Base-by-base conservation (phyloP, 805 yeast species). In the Jamesozyma lodderae region DNA sequence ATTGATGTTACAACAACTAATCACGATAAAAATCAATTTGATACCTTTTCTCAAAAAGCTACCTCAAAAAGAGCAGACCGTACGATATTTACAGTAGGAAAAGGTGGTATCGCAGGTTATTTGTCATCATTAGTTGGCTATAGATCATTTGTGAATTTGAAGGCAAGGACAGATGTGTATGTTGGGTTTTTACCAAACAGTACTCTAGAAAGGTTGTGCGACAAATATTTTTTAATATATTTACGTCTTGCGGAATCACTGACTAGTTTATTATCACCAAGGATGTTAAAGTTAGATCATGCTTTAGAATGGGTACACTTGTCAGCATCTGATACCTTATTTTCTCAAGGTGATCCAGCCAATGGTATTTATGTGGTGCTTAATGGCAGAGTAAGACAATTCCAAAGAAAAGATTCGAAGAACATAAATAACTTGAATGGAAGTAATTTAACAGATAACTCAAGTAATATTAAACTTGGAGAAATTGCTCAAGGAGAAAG, bases 401-500 rank as follows among this genome's bases (percentile, higher is more conserved):
- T 79, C 15, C 57, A 47, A 33, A 35, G 41, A 11, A 37, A 42
- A 14, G 20, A 52, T 43, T 36, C 40, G 36, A 33, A 55, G 37
- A 52, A 48, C n/a, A 45, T 11, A 4, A 29, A 11, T 16, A 10
- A 11, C 3, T 17, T 10, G 3, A 22, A 22, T 4, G 20, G 7
- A 19, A 11, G 7, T 5, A 23, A 30, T 18, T 13, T 7, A 3
- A 15, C 37, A 21, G 20, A 30, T 6, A 32, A 33, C 25, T 23
- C 24, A 43, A 42, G 17, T 15, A 17, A 44, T 17, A 21, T 45
- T 53, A 63, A 77, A 1, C 48, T 79, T 13, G 83, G 81, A 2
- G 98, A 90, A 55, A 79, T 77, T 52, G 95, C 96, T 2, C 95
- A 87, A 57, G 96, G 96, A 6, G 94, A 86, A 49, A 82, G 95